Conservation (phyloP, 2,329 filamentous ascomycete genomes). For the Pseudocercospora fuligena region DNA sequence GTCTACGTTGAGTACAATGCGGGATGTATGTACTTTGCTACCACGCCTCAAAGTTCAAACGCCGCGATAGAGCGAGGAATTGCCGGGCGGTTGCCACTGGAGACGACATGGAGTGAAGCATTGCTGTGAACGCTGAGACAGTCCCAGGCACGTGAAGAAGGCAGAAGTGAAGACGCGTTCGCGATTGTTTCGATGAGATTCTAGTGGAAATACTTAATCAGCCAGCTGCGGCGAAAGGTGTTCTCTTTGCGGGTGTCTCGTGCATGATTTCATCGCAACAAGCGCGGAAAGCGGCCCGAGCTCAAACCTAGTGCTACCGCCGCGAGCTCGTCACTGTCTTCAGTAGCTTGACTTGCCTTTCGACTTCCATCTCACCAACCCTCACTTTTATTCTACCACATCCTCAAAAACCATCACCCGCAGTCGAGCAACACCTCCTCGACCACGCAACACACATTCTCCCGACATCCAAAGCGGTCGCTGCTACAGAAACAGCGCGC, state of each 20-base stretch:
- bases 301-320: background rate
- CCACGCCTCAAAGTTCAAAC: background rate
- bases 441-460: slow-evolving; percentile 1
- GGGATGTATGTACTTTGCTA: background rate
- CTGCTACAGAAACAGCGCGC: slow-evolving; percentile 7
- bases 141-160: slow-evolving; percentile 2
- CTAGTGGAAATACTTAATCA: background rate
- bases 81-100: slow-evolving; percentile 5
- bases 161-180: slow-evolving; percentile 3
- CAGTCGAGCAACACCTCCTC: slow-evolving; percentile 9
- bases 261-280: slow-evolving; percentile 2
- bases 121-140: background rate
- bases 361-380: background rate
- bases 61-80: background rate
- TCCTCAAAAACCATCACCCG: slow-evolving; percentile 1
- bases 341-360: background rate
- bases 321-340: slow-evolving; percentile 1
- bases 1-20: background rate
- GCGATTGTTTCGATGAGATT: background rate
- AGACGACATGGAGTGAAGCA: background rate
- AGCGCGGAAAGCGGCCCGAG: background rate
- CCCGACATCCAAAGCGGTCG: slow-evolving; percentile 8
- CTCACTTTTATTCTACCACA: slow-evolving; percentile 2
- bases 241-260: background rate
- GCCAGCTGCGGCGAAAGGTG: slow-evolving; percentile 3